phyloP scores from a whole-genome alignment of 73 alveolate genomes.

The Paramecium biaurelia region DNA sequence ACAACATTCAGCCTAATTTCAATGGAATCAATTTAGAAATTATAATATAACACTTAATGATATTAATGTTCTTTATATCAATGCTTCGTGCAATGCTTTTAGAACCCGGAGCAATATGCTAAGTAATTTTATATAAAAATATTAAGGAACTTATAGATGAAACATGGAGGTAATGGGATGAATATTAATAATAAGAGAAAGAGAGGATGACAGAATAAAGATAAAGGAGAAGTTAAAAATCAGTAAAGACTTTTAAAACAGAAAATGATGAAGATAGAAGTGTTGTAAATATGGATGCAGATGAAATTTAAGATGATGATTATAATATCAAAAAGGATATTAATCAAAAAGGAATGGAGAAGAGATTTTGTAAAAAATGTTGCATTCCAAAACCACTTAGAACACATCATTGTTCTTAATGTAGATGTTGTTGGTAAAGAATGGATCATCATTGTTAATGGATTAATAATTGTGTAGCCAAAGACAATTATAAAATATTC shows the following conservation, averaged over 20 bases:
- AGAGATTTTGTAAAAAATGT: constrained; percentile 40
- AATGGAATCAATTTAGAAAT: not conserved
- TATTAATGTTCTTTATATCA: not conserved
- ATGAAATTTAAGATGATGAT: constrained; percentile 1
- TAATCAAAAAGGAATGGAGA: not conserved
- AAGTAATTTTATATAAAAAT: not conserved
- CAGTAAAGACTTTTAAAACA: not conserved
- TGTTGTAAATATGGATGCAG: constrained; percentile 36
- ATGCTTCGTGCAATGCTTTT: not conserved
- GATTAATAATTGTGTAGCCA: constrained; percentile 54
- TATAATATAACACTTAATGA: not conserved
- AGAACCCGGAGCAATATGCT: not conserved
- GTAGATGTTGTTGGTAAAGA: constrained; percentile 32
- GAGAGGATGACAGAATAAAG: not conserved
- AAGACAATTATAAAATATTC: not conserved
- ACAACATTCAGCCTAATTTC: not conserved
- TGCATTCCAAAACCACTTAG: constrained; percentile 27
- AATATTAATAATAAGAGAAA: not conserved
- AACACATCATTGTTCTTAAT: constrained; percentile 49
- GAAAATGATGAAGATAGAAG: constrained; percentile 25
- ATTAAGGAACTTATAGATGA: constrained; percentile 10
- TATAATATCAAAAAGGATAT: not conserved
- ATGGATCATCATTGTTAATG: constrained; percentile 53
- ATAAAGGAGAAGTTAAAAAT: constrained; percentile 11
- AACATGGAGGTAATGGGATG: constrained; percentile 43